Evolutionary conservation across 371 early-diverging fungal species (phyloP), one percentile per base, ranked within the genome.

Genomic region (Fennellomyces sp.): DNA sequence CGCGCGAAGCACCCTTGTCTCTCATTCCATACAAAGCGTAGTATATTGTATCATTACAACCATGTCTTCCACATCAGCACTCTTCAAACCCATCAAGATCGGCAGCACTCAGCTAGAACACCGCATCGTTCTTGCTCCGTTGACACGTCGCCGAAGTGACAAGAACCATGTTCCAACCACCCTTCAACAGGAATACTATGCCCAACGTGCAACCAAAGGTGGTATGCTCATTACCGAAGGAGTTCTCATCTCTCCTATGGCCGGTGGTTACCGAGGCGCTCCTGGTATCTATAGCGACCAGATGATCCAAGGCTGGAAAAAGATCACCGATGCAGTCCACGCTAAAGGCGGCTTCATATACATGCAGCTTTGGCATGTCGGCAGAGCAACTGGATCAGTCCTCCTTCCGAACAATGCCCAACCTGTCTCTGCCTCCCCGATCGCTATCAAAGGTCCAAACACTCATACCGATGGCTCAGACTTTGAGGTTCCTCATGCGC

Each of bases 161-260:
- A 57, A 31, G 1, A 35, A 64, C 5, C 56, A 59, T 33, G 57
- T 51, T 17, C 80, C 85, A 0, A 74, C 75, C 29, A 70, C 70
- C 60, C 56, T 83, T 19, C 61, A 70, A 51, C 73, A 63, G 6
- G 75, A 80, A 47, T 82, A 87, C 60, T 89, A 87, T 55, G 64
- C 39, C 2, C 87, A 89, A 64, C 75, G 89, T 45, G 78, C 84
- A 2, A 71, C 76, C 17, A 15, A 33, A 12, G 85, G 84, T 36
- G 87, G 86, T 21, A 62, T 88, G 3, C 54, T 86, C 27, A 75
- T 88, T 28, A 70, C 82, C n/a, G 89, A 87, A 68, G 89, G 75
- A 3, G 79, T 83, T 2, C 57, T 76, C 12, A 73, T 80, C 48
- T 56, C 64, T 30, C 76, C 74, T 25, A 60, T 61, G 17, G 82